A percentile compares a stretch with the other conserved stretches of the same genome.
Evolutionary conservation across 2,329 filamentous ascomycete genomes (phyloP).

Genomic region (Pseudocercospora fijiensis): DNA sequence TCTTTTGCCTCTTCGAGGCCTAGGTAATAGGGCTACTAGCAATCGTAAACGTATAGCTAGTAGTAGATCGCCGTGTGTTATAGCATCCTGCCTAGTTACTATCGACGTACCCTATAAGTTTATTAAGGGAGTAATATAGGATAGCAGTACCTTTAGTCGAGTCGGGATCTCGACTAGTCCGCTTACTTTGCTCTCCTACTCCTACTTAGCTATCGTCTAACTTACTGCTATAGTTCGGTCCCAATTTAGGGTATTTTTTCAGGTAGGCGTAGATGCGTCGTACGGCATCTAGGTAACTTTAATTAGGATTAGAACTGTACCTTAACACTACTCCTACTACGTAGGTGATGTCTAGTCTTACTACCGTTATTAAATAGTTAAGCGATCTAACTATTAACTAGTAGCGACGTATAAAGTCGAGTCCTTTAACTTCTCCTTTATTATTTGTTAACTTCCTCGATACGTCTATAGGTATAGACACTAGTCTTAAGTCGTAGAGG

Average conservation of each 20-base stretch:
- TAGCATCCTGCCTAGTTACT: too few relatives aligned
- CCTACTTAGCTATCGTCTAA: too few relatives aligned
- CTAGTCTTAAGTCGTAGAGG: background rate
- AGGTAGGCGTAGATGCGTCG: slow-evolving; percentile 7
- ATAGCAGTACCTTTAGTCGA: too few relatives aligned
- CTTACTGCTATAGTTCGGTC: slow-evolving; percentile 2
- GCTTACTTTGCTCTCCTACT: too few relatives aligned
- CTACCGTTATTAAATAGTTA: background rate
- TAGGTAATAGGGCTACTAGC: slow-evolving; percentile 4
- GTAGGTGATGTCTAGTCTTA: background rate
- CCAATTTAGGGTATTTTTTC: background rate
- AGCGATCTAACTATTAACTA: background rate
- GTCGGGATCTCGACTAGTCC: too few relatives aligned
- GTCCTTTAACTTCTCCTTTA: background rate
- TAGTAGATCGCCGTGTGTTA: too few relatives aligned
- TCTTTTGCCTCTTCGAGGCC: slow-evolving; percentile 6
- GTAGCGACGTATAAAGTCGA: background rate
- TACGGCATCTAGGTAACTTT: background rate
- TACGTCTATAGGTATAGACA: background rate
- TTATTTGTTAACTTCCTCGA: background rate
- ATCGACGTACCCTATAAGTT: too few relatives aligned
- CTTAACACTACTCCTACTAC: slow-evolving; percentile 8
- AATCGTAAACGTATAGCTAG: slow-evolving; percentile 8
- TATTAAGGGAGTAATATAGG: too few relatives aligned
- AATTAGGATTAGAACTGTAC: background rate